Conservation (phyloP, 1,139 yeast species). For the Scheffersomyces titani region DNA sequence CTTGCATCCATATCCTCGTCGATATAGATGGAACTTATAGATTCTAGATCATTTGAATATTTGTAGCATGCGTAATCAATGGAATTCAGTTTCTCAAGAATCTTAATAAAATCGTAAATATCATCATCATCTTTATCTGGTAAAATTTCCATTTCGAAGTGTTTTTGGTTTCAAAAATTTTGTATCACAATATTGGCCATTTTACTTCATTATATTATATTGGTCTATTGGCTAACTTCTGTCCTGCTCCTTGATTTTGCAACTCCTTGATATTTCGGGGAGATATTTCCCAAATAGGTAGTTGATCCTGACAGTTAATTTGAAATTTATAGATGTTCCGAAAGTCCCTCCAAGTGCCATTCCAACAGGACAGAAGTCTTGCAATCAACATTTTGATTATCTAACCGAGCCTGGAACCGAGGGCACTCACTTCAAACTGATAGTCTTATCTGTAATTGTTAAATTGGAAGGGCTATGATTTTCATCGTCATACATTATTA, state of each 20-base stretch:
- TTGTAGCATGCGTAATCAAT: background rate
- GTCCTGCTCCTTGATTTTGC: background rate
- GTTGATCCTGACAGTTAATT: background rate
- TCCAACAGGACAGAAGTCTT: background rate
- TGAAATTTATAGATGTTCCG: background rate
- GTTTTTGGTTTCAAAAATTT: background rate
- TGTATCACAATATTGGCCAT: background rate
- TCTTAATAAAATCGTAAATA: background rate
- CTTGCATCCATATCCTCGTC: background rate
- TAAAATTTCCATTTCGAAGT: background rate
- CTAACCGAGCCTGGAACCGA: background rate
- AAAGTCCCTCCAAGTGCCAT: background rate
- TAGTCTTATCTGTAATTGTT: background rate
- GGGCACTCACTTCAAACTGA: background rate
- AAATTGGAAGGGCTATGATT: background rate
- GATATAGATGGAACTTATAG: background rate
- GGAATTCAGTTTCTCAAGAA: background rate
- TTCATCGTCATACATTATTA: background rate
- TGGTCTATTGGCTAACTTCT: background rate
- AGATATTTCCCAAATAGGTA: background rate
- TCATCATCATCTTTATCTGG: background rate
- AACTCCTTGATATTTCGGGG: background rate
- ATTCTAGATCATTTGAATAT: background rate
- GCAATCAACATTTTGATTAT: background rate
- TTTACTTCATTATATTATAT: background rate